These are phyloP conservation scores for Prunus dulcis DNA, from an alignment of 306 rosid genomes.

Conservation along the genomic window DNA sequence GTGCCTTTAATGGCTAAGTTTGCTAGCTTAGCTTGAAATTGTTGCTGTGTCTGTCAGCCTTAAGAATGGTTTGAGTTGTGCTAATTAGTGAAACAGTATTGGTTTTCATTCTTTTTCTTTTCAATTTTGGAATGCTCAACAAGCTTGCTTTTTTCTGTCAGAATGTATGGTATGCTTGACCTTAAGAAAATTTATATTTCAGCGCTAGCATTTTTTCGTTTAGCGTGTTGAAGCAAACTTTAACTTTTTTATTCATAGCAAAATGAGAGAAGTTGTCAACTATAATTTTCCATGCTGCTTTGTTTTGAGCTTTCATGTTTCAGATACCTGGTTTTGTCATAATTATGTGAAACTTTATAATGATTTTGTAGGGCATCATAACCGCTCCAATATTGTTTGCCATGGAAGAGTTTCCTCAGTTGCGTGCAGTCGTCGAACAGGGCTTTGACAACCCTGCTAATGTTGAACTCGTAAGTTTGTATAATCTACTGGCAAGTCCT, in stretches of 20 bases:
- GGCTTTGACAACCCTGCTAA: constrained; percentile 81
- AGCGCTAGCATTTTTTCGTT: neutral
- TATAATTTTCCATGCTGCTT: neutral
- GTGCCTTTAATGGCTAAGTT: neutral
- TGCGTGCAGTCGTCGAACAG: constrained; percentile 57
- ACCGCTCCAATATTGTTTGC: constrained; percentile 96
- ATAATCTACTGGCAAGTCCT: neutral
- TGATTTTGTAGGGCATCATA: constrained; percentile 68
- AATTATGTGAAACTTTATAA: neutral
- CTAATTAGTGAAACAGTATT: neutral
- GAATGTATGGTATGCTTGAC: neutral
- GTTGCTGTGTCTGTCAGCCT: neutral
- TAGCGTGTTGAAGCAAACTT: neutral
- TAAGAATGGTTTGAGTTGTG: neutral
- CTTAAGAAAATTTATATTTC: neutral
- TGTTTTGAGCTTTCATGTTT: neutral
- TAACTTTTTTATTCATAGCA: neutral
- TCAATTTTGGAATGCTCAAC: neutral
- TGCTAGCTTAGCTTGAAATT: neutral
- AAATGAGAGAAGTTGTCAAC: neutral
- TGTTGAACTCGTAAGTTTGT: constrained; percentile 64
- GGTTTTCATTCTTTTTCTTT: neutral
- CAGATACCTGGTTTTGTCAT: neutral
- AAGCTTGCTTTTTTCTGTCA: neutral
- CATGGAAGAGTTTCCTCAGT: constrained; percentile 89